Evolutionary conservation across 2,329 filamentous ascomycete genomes (phyloP), one percentile per base, ranked within the genome.

Genomic region (Zymoseptoria tritici): DNA sequence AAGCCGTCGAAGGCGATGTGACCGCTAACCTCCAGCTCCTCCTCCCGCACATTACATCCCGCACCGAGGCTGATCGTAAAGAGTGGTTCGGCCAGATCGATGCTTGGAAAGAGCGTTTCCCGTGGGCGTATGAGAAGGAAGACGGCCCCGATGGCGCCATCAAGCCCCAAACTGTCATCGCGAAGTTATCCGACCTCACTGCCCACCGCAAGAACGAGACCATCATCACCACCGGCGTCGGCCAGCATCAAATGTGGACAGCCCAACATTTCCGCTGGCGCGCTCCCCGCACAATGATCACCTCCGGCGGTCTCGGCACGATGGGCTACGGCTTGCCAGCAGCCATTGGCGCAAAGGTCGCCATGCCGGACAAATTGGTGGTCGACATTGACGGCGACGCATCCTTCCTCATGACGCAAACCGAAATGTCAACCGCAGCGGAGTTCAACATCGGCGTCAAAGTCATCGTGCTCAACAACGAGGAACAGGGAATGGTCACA

Each of bases 351-450:
- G 92, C 91, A 70, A 97, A 97, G 81, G 93, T 96, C 55, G 89
- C 86, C 19, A 81, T 82, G 52, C 87, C 87, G 2, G 89, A 96
- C 56, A 86, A 89, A 62, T 84, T 96, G 55, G 93, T 97, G 62
- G 85, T 97, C 61, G 93, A 97, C 75, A 95, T 97, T 70, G 94
- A 99, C 73, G 94, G 94, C 63, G 94, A 97, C 74, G 94, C 93
- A n/a, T 97, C 92, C 3, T 97, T 99, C 81, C 90, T 91, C 82
- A 97, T 99, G 94, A 97, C 94, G 5, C 82, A 97, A 61, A 97
- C 93, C 1, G 94, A 99, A 79, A 85, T 99, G 57, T 90, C 89
- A 52, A 97, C 93, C 1, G 92, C 92, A 50, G 85, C 89, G 8
- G 92, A 99, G 78, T 97, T 97, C 81, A 90, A 94, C 79, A 97